Conservation (phyloP, 495 filamentous ascomycete species). For the Astrothelium subdiscretum region DNA sequence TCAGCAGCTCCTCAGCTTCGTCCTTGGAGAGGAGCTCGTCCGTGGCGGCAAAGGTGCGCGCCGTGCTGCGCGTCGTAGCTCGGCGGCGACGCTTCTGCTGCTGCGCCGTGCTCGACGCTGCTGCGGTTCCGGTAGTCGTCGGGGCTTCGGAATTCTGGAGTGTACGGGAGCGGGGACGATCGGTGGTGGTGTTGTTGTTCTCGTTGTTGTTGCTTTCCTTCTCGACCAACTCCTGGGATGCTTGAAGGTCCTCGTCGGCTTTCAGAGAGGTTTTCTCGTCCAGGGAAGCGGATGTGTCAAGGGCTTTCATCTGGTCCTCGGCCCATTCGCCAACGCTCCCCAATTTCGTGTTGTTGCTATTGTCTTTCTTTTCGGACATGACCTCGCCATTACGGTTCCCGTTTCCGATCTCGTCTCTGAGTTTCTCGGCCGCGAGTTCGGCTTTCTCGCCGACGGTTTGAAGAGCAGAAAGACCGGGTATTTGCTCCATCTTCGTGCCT, state of each 20-base stretch:
- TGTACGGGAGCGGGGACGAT: background rate
- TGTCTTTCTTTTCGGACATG: constrained; percentile 31
- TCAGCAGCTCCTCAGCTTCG: constrained; percentile 70
- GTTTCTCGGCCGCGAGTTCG: constrained; percentile 15
- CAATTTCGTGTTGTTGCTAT: constrained; percentile 35
- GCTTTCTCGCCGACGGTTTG: constrained; percentile 6
- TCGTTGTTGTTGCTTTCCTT: background rate
- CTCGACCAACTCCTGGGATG: background rate
- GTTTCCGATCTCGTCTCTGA: constrained; percentile 8
- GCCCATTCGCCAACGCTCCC: constrained; percentile 35
- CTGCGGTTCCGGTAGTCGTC: too few species aligned
- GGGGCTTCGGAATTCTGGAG: constrained; percentile 12
- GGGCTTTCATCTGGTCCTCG: constrained; percentile 10
- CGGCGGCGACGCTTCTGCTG: constrained; percentile 47
- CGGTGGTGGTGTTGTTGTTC: background rate
- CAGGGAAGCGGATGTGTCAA: background rate
- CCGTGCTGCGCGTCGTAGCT: constrained; percentile 60
- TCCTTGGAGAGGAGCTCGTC: constrained; percentile 62
- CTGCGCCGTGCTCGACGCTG: constrained; percentile 10
- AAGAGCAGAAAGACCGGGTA: background rate
- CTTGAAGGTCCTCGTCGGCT: background rate
- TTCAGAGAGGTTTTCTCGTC: constrained; percentile 31
- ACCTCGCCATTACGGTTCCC: constrained; percentile 22
- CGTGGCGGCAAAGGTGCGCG: constrained; percentile 49
- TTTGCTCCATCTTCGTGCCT: constrained; percentile 3